phyloP scores from a whole-genome alignment of 2,329 filamentous ascomycete genomes.

The Sclerotinia minor region DNA sequence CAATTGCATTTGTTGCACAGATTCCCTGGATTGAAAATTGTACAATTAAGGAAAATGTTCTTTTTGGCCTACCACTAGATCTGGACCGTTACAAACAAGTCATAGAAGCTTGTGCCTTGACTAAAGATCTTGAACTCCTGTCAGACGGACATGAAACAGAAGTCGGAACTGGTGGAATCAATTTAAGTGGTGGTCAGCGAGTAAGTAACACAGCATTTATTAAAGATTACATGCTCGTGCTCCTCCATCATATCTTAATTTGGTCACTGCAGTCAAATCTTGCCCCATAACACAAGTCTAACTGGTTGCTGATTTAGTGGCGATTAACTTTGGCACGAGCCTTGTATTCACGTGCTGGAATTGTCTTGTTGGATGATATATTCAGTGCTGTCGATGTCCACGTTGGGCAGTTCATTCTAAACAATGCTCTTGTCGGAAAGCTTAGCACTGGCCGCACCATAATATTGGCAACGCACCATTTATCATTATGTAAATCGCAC shows the following conservation, averaged over 20 bases:
- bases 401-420: constrained; percentile 74
- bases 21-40: constrained; percentile 85
- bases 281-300: background rate
- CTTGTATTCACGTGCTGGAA: constrained; percentile 72
- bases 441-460: constrained; percentile 67
- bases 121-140: constrained; percentile 72
- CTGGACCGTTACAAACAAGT: constrained; percentile 66
- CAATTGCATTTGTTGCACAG: constrained; percentile 73
- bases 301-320: constrained; percentile 53
- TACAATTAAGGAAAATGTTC: constrained; percentile 71
- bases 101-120: constrained; percentile 67
- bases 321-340: constrained; percentile 75
- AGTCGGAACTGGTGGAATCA: constrained; percentile 79
- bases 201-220: constrained; percentile 5
- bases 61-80: constrained; percentile 71
- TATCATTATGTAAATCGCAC: constrained; percentile 65
- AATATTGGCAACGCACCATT: constrained; percentile 78
- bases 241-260: background rate
- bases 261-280: background rate
- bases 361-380: constrained; percentile 79
- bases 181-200: constrained; percentile 73
- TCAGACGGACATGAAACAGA: constrained; percentile 74
- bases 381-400: constrained; percentile 80
- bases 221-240: background rate
- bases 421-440: constrained; percentile 69